Percentiles rank a stretch among this genome's conserved stretches.
Evolutionary conservation across 2,329 filamentous ascomycete genomes (phyloP).

Genomic region (Cercospora brassicicola): DNA sequence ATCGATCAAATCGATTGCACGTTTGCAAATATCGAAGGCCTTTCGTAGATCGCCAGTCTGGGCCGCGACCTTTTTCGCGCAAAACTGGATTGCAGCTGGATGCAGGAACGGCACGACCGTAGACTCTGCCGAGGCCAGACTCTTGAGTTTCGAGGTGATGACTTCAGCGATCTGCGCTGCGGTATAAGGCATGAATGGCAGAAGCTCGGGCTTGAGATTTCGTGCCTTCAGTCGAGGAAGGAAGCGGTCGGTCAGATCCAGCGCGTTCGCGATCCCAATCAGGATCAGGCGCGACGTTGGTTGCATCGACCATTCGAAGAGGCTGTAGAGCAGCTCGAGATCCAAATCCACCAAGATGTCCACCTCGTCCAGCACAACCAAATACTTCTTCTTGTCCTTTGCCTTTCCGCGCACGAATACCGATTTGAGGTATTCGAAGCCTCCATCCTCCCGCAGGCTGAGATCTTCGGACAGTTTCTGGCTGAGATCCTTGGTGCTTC

Average conservation of each 20-base stretch:
- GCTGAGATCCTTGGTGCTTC: conserved; percentile 82
- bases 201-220: conserved; percentile 82
- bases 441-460: conserved; percentile 61
- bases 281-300: conserved; percentile 76
- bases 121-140: conserved; percentile 50
- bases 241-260: conserved; percentile 93
- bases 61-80: conserved; percentile 88
- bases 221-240: conserved; percentile 89
- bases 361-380: conserved; percentile 93
- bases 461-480: conserved; percentile 72
- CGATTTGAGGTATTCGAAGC: conserved; percentile 65
- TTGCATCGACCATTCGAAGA: conserved; percentile 96
- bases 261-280: conserved; percentile 91
- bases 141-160: conserved; percentile 78
- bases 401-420: conserved; percentile 66
- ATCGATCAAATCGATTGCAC: conserved; percentile 86
- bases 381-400: conserved; percentile 59
- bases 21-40: conserved; percentile 89
- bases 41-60: conserved; percentile 94
- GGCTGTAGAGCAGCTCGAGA: conserved; percentile 80
- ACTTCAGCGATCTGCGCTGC: conserved; percentile 83
- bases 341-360: conserved; percentile 90
- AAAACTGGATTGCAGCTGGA: conserved; percentile 88
- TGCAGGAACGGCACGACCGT: conserved; percentile 79
- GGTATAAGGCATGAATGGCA: conserved; percentile 91